Base-by-base conservation (phyloP, 148 eudicot species). In the Camellia japonica region DNA sequence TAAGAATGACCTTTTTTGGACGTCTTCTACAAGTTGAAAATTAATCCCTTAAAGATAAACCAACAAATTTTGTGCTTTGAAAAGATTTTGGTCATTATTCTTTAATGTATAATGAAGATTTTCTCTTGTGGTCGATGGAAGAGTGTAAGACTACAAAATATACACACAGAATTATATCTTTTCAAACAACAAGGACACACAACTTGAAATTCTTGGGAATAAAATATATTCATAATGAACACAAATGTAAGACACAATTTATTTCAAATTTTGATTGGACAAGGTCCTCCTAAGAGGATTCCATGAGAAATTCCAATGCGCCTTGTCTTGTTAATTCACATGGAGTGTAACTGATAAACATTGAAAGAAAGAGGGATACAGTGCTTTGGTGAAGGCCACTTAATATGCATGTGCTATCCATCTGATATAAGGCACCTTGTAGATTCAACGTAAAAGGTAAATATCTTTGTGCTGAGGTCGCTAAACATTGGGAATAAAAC, bases 201-300 rank as follows among this genome's bases (percentile, higher is more conserved):
- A 6, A 38, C 13, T 1, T 30, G 19, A 55, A 16, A 23, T 55
- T 73, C 19, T 1, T 38, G 44, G n/a, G 76, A 9, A 44, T 6
- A 56, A 16, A 56, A 73, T n/a, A 56, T 49, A 19, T 44, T 51
- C 6, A 20, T 73, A 14, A 1, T 3, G 1, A 46, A 72, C 30
- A 51, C 63, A 56, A 73, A 30, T 30, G 38, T 30, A 30, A 30
- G 38, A 30, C 38, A 30, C 38, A 30, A 30, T 41, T 56, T 8
- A 16, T 7, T 49, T 73, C 76, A 30, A 12, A 51, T 30, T 46
- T 73, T 55, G 46, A 56, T 73, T 55, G 64, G 76, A 56, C 76
- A 73, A 73, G 64, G 61, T 73, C 47, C 18, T 73, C 47, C 18
- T 56, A 66, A 55, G 64, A 56, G 47, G 64, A 56, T 9, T 38